A percentile compares a stretch with the other conserved stretches of the same genome.
phyloP scores from a whole-genome alignment of 306 rosid species.

The Acacia melanoxylon region DNA sequence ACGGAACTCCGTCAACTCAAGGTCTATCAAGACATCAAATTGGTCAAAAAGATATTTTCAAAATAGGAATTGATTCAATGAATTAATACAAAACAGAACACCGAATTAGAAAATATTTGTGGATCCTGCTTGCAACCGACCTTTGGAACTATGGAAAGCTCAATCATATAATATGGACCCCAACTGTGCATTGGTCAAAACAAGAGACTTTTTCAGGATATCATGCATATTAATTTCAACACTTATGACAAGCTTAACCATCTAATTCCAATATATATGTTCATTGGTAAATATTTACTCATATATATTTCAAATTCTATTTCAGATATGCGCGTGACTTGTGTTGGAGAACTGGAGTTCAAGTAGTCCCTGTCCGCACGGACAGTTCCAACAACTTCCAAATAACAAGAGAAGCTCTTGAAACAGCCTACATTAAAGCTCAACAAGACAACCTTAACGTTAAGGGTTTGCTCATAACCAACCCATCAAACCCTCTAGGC shows the following conservation, averaged over 20 bases:
- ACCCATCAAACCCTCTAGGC: slow-evolving; percentile 5
- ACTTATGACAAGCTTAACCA: not conserved
- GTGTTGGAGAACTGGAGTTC: not conserved
- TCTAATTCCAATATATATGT: not conserved
- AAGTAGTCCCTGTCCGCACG: not conserved
- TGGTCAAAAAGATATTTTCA: not conserved
- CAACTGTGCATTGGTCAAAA: not conserved
- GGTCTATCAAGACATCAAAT: not conserved
- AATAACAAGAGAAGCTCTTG: not conserved
- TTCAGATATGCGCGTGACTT: slow-evolving; percentile 47
- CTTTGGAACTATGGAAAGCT: not conserved
- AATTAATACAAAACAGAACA: not conserved
- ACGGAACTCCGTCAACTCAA: not conserved
- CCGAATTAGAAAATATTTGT: not conserved
- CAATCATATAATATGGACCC: not conserved
- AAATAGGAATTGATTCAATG: not conserved
- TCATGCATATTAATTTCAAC: not conserved
- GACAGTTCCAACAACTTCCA: not conserved
- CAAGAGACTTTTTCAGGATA: not conserved
- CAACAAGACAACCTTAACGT: not conserved
- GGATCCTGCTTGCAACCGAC: not conserved
- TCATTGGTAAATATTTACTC: not conserved
- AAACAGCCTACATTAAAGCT: not conserved
- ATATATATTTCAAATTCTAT: not conserved
- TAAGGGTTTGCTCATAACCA: slow-evolving; percentile 1